Percentiles rank a stretch among this genome's conserved stretches.
These are phyloP conservation scores for Fusarium pininemorale DNA, from an alignment of 2,329 filamentous ascomycete species.

Conservation along the genomic window DNA sequence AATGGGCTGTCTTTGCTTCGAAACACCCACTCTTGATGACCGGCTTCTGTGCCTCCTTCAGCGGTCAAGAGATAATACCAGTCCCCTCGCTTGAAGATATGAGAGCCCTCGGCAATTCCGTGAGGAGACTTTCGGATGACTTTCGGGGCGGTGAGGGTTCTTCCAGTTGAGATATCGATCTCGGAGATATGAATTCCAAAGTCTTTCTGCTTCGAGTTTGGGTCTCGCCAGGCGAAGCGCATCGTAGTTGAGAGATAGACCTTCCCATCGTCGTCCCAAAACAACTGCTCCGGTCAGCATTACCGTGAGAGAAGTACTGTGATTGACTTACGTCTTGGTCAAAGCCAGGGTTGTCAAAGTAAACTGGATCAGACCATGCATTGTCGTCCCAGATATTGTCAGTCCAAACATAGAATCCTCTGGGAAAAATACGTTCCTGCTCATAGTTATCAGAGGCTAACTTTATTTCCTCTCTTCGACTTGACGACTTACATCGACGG, in stretches of 20 bases:
- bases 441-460: not conserved
- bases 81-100: constrained; percentile 36
- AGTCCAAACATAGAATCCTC: constrained; percentile 64
- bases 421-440: constrained; percentile 57
- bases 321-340: constrained; percentile 54
- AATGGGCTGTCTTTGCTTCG: constrained; percentile 54
- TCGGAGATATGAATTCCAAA: constrained; percentile 60
- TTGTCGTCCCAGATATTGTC: constrained; percentile 60
- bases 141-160: constrained; percentile 49
- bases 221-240: constrained; percentile 48
- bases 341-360: constrained; percentile 63
- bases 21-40: constrained; percentile 62
- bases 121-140: constrained; percentile 50
- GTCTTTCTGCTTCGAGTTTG: constrained; percentile 56
- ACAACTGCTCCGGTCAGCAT: constrained; percentile 41
- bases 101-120: constrained; percentile 54
- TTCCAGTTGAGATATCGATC: constrained; percentile 54
- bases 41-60: constrained; percentile 44
- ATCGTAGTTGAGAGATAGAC: constrained; percentile 59
- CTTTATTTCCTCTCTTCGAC: not conserved
- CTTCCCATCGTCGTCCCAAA: constrained; percentile 60
- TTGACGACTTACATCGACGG: constrained; percentile 40
- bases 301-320: fast-evolving
- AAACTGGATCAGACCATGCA: constrained; percentile 63
- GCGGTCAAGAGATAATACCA: constrained; percentile 42